Percentiles rank a stretch among this genome's conserved stretches.
Evolutionary conservation across 2,329 filamentous ascomycete genomes (phyloP).

Genomic region (Penicillium paneum): DNA sequence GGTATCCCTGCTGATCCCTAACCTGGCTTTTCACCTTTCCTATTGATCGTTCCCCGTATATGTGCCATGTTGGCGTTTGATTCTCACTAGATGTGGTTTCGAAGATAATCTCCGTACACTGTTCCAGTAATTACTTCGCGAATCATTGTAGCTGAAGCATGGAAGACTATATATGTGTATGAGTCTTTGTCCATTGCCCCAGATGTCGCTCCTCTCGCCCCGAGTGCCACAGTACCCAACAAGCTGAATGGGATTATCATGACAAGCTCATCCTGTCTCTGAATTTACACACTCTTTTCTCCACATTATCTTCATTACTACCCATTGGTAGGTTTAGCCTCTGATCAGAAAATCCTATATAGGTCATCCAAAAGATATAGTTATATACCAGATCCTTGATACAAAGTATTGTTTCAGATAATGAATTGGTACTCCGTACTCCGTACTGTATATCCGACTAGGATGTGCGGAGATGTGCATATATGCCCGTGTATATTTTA

Average conservation of each 20-base stretch:
- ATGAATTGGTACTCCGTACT: not conserved
- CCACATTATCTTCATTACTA: not conserved
- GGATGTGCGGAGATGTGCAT: not conserved
- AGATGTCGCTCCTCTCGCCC: too few relatives aligned
- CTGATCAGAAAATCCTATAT: not conserved
- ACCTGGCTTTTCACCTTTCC: conserved; percentile 18
- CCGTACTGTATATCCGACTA: not conserved
- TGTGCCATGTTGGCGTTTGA: conserved; percentile 19
- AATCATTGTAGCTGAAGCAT: not conserved
- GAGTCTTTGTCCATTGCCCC: not conserved
- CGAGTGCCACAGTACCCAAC: not conserved
- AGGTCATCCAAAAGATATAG: not conserved
- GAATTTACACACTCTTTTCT: not conserved
- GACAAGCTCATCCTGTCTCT: not conserved
- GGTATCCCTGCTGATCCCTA: conserved; percentile 21
- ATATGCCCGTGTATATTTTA: too few relatives aligned
- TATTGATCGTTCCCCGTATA: conserved; percentile 13
- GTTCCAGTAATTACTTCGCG: not conserved
- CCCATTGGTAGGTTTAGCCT: too few relatives aligned
- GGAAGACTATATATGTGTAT: not conserved
- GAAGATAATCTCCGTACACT: conserved; percentile 14
- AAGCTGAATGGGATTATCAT: not conserved
- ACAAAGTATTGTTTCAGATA: not conserved
- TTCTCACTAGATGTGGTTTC: conserved; percentile 23
- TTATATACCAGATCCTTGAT: not conserved